Conservation (phyloP, 495 filamentous ascomycete genomes). For the Neurospora terricola region DNA sequence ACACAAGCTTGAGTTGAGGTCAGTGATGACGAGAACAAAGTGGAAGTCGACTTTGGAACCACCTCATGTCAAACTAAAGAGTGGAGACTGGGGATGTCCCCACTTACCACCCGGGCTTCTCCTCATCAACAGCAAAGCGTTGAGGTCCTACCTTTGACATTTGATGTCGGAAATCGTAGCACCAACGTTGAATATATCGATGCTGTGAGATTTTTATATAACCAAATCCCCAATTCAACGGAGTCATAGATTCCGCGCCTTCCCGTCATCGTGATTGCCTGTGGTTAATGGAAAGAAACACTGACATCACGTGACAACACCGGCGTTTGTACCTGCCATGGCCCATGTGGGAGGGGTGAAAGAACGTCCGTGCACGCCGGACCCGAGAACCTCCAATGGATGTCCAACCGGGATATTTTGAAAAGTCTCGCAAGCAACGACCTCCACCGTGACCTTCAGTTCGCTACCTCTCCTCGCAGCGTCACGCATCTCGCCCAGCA, state of each 20-base stretch:
- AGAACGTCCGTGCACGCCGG: neutral
- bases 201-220: neutral
- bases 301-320: neutral
- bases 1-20: neutral
- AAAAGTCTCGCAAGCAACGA: slow-evolving; percentile 29
- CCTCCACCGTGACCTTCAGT: slow-evolving; percentile 18
- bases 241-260: neutral
- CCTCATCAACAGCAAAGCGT: neutral
- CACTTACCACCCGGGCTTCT: neutral
- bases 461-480: slow-evolving; percentile 3
- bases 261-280: neutral
- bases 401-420: slow-evolving; percentile 18
- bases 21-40: neutral
- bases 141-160: neutral
- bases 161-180: neutral
- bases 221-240: neutral
- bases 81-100: neutral
- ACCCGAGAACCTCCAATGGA: slow-evolving; percentile 9
- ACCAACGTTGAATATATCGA: neutral
- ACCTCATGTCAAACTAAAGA: neutral
- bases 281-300: neutral
- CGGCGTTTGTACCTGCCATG: neutral
- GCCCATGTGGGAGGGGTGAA: neutral
- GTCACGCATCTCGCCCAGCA: slow-evolving; percentile 11
- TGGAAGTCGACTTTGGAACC: neutral